Evolutionary conservation across 139 green algal species (phyloP).

Genomic region (Bryopsis sp.): DNA sequence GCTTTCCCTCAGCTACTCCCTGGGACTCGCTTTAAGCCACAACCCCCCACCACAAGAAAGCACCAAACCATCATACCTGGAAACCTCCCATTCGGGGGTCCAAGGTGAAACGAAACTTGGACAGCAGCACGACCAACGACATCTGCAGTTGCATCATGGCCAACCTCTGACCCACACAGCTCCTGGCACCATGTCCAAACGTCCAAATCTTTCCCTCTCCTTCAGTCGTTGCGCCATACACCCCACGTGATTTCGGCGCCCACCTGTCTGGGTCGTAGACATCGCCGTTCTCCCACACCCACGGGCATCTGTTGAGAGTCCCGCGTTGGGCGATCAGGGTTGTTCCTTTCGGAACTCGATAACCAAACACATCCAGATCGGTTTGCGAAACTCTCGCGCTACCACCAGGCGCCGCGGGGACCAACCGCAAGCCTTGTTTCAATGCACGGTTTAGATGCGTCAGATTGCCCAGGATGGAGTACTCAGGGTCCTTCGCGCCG

Average conservation of each 20-base stretch:
- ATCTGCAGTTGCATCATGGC: conserved; percentile 10
- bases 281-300: too few relatives aligned
- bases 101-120: too few relatives aligned
- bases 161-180: conserved; percentile 8
- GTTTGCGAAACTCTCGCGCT: neutral
- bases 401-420: neutral
- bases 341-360: conserved; percentile 9
- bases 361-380: neutral
- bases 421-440: conserved; percentile 13
- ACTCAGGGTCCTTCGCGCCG: neutral
- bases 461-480: neutral
- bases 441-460: neutral
- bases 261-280: neutral
- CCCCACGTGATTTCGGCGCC: neutral
- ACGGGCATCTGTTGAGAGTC: too few relatives aligned
- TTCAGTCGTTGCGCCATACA: neutral
- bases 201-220: neutral
- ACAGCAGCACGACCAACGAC: too few relatives aligned
- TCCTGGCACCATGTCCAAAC: neutral
- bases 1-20: too few relatives aligned
- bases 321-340: neutral
- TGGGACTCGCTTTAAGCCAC: too few relatives aligned
- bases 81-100: too few relatives aligned
- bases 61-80: too few relatives aligned
- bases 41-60: too few relatives aligned